Conservation (phyloP, 1,284 basidiomycete genomes). For the Pseudozyma thailandica region DNA sequence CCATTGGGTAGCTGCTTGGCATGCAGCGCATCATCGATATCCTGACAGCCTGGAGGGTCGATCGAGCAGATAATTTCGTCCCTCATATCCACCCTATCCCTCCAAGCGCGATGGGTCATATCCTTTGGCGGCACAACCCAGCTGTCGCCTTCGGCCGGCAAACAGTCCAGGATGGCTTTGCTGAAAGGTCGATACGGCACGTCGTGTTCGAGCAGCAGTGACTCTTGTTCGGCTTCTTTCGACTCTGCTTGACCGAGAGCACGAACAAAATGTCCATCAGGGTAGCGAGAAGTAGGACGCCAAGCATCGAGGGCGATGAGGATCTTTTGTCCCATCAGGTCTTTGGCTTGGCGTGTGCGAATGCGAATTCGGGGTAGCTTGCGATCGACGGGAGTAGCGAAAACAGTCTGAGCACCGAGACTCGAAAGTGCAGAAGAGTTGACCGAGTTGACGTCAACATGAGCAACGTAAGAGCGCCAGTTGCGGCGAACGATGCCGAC, state of each 20-base stretch:
- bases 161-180: constrained; percentile 88
- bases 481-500: constrained; percentile 94
- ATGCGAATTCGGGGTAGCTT: constrained; percentile 92
- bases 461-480: constrained; percentile 92
- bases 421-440: constrained; percentile 78
- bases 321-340: constrained; percentile 91
- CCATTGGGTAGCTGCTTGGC: constrained; percentile 88
- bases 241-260: constrained; percentile 89
- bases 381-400: constrained; percentile 92
- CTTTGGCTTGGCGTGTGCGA: constrained; percentile 90
- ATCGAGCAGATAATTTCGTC: constrained; percentile 92
- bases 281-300: constrained; percentile 87
- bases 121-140: constrained; percentile 92
- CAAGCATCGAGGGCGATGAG: constrained; percentile 94
- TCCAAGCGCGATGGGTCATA: constrained; percentile 75
- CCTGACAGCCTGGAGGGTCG: constrained; percentile 95
- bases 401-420: constrained; percentile 88
- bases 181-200: constrained; percentile 97
- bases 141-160: constrained; percentile 86
- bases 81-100: constrained; percentile 86
- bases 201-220: constrained; percentile 91
- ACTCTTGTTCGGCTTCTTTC: constrained; percentile 96
- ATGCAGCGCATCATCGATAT: constrained; percentile 99
- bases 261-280: constrained; percentile 96
- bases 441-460: constrained; percentile 89